Base-by-base conservation (phyloP, 1,284 basidiomycete species). In the Naganishia sp. region DNA sequence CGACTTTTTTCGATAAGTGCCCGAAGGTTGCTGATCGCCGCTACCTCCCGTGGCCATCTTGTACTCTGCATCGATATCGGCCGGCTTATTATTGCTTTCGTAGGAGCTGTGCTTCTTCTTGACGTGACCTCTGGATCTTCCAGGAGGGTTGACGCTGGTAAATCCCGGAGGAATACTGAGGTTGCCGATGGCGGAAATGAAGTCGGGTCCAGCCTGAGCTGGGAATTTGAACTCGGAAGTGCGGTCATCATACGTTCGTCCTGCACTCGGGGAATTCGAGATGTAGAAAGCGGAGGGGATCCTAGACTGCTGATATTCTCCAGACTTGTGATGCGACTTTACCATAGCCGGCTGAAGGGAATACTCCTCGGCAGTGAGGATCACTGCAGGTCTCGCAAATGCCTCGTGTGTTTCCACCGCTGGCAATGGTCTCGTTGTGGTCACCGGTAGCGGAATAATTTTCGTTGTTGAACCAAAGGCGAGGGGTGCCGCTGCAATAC, bases 141-240 rank as follows among this genome's bases (percentile, higher is more conserved):
- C 52, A 36, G 42, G 44, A 33, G 61, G 61, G 25, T 55, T 45
- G 42, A 64, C 43, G 46, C 61, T 54, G 44, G 50, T 64, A 15
- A 54, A 64, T 3, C 61, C 61, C 1, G 42, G 21, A 33, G 52
- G 61, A n/a, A 61, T 49, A 16, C 11, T 23, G n/a, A 43, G 25
- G 15, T 33, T 18, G 16, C 53, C 53, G n/a, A 55, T 15, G 18
- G 49, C 13, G 7, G 49, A 28, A 28, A 25, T 23, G 10, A 50
- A 39, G 31, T 33, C 16, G 18, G 16, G 11, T 42, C 21, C 13
- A 28, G 16, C n/a, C n/a, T 33, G 53, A 55, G 39, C 36, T 9
- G 28, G 36, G 33, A n/a, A 21, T n/a, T 21, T 18, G 33, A n/a
- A n/a, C 1, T 7, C 31, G 33, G 45, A 46, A 46, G 45, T n/a